Evolutionary conservation across 176 grass and related monocot species (phyloP).

Genomic region (Musa acuminata): DNA sequence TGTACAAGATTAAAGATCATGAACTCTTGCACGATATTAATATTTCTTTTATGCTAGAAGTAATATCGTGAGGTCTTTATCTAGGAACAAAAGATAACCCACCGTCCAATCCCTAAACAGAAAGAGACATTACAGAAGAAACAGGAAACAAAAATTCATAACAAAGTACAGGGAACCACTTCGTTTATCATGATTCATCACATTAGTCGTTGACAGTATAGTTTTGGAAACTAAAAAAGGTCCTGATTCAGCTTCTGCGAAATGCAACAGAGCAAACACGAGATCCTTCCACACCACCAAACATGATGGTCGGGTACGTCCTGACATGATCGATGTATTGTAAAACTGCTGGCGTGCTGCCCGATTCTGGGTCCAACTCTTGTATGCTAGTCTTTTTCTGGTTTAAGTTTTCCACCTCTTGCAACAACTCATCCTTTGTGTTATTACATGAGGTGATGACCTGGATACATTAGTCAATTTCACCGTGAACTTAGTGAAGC

Average conservation of each 20-base stretch:
- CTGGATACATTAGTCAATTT: slow-evolving; percentile 25
- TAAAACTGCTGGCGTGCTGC: slow-evolving; percentile 29
- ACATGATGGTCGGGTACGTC: slow-evolving; percentile 68
- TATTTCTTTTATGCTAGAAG: too few relatives aligned
- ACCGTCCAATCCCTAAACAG: neutral
- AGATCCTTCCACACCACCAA: slow-evolving; percentile 74
- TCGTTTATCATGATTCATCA: neutral
- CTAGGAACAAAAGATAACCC: neutral
- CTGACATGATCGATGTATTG: slow-evolving; percentile 75
- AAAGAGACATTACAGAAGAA: neutral
- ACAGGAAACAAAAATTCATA: neutral
- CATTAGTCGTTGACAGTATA: neutral
- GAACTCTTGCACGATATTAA: too few relatives aligned
- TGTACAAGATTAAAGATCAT: too few relatives aligned
- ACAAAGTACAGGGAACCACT: neutral
- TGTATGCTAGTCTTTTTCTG: slow-evolving; percentile 26
- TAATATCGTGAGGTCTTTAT: too few relatives aligned
- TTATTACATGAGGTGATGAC: slow-evolving; percentile 84
- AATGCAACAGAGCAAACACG: slow-evolving; percentile 86
- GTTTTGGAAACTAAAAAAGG: neutral
- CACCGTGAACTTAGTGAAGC: too few relatives aligned
- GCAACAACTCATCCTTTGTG: slow-evolving; percentile 76
- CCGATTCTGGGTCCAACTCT: slow-evolving; percentile 22
- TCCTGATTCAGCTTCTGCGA: slow-evolving; percentile 12
- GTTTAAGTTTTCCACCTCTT: slow-evolving; percentile 70